These are phyloP conservation scores for Amanita inopinata DNA, from an alignment of 768 basidiomycete species.

Conservation along the genomic window DNA sequence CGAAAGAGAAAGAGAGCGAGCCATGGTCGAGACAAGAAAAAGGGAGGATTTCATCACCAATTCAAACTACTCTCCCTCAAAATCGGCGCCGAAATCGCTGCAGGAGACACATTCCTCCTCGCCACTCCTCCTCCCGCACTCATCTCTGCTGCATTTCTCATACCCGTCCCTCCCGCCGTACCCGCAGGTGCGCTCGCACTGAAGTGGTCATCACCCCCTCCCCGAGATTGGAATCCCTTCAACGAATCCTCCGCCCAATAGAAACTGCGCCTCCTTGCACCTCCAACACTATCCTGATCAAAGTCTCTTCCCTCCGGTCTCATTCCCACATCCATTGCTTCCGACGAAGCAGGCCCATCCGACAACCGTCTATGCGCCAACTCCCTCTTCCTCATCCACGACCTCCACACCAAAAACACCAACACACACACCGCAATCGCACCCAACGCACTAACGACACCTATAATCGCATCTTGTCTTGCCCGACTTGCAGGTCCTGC, in stretches of 20 bases:
- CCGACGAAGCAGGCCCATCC: conserved; percentile 31
- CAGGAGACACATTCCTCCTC: conserved; percentile 42
- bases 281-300: conserved; percentile 69
- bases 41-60: conserved; percentile 39
- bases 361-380: conserved; percentile 64
- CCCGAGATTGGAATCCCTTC: conserved; percentile 44
- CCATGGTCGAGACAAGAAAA: no score
- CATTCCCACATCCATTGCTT: conserved; percentile 27
- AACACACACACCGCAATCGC: conserved; percentile 67
- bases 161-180: conserved; percentile 8
- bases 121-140: no score
- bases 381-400: conserved; percentile 57
- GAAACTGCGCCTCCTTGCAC: conserved; percentile 65
- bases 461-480: conserved; percentile 82
- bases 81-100: conserved; percentile 65
- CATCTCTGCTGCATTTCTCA: conserved; percentile 13
- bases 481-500: conserved; percentile 28
- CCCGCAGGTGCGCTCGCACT: conserved; percentile 15
- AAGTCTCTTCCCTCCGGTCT: conserved; percentile 61
- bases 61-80: conserved; percentile 78
- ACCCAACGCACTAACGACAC: conserved; percentile 78
- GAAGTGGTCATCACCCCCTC: conserved; percentile 25
- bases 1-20: no score
- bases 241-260: conserved; percentile 84
- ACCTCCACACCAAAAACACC: conserved; percentile 60